Base-by-base conservation (phyloP, 441 rosid species). In the Euphorbia celastroides region DNA sequence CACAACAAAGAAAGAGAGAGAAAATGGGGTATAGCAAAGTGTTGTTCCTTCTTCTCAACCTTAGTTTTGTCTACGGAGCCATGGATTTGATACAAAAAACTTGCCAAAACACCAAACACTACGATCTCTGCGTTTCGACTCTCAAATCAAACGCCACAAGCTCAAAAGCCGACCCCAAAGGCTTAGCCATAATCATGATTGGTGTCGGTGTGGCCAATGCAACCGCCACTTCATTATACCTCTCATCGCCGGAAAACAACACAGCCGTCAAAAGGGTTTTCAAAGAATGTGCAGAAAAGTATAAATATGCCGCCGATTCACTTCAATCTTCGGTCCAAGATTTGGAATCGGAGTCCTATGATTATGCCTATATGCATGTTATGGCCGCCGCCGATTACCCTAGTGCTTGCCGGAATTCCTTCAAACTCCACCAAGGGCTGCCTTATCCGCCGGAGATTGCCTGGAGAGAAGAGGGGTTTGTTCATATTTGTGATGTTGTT, bases 371-470 rank as follows among this genome's bases (percentile, higher is more conserved):
- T 72, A 73, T 88, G 83, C 85, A 90, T 51, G 71, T 83, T 0
- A 62, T 79, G 80, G 98, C 93, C 0, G 94, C 96, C 5, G 73
- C 76, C 3, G 97, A 88, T 68, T 90, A 90, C 64, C 94, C 92
- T 0, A 83, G 71, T 28, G 91, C 77, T 57, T 93, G 98, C 64
- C 92, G 36, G 44, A 82, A 87, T 70, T 76, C 80, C 0, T 90
- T 88, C 63, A 77, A 77, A 64, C 74, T 82, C 75, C 70, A 55
- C 57, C 70, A 73, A 6, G 82, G 83, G 2, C 22, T 83, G 75
- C 76, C 60, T 62, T 93, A 88, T 74, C 94, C 91, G 42, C 69
- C 55, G 46, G 90, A 84, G 85, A 73, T 93, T 67, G 84, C 78
- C 0, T 64, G 71, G 2, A 80, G 89, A 75, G 97, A 86, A 58